phyloP scores from a whole-genome alignment of 108 stramenopile species.

The Skeletonema menzelii region DNA sequence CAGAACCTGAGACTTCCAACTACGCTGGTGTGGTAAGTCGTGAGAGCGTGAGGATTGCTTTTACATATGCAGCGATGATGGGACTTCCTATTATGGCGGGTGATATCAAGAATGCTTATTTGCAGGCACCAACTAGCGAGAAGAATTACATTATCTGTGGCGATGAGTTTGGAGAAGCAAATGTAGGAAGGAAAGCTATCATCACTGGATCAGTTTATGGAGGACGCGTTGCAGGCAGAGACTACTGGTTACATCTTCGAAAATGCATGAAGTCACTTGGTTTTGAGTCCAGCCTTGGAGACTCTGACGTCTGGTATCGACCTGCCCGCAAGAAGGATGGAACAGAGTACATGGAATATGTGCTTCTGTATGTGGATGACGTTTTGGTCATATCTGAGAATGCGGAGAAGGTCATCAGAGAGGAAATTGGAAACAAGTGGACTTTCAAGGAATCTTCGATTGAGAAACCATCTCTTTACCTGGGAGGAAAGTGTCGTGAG shows the following conservation, averaged over 20 bases:
- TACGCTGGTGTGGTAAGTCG: conserved; percentile 48
- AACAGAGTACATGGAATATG: conserved; percentile 31
- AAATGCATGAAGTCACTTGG: conserved; percentile 45
- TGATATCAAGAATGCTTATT: conserved; percentile 39
- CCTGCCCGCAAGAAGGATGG: conserved; percentile 28
- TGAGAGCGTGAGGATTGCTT: conserved; percentile 48
- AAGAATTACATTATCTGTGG: conserved; percentile 45
- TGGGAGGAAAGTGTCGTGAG: conserved; percentile 43
- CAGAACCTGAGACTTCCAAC: not conserved
- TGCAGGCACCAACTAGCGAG: conserved; percentile 24
- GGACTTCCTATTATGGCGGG: conserved; percentile 22
- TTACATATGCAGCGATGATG: conserved; percentile 24
- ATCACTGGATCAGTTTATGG: conserved; percentile 57
- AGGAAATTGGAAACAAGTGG: conserved; percentile 48
- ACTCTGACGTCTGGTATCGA: conserved; percentile 47
- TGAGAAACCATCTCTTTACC: conserved; percentile 45
- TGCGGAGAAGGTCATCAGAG: not conserved
- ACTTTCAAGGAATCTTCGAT: conserved; percentile 42
- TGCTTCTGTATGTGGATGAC: conserved; percentile 47
- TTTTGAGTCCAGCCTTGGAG: conserved; percentile 36
- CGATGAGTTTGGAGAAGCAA: conserved; percentile 49
- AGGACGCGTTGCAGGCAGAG: conserved; percentile 25
- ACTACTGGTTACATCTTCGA: conserved; percentile 37
- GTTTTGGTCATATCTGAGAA: conserved; percentile 13
- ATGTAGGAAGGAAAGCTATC: conserved; percentile 33